Conservation (phyloP, 2,329 filamentous ascomycete species). For the Aspergillus unguis region DNA sequence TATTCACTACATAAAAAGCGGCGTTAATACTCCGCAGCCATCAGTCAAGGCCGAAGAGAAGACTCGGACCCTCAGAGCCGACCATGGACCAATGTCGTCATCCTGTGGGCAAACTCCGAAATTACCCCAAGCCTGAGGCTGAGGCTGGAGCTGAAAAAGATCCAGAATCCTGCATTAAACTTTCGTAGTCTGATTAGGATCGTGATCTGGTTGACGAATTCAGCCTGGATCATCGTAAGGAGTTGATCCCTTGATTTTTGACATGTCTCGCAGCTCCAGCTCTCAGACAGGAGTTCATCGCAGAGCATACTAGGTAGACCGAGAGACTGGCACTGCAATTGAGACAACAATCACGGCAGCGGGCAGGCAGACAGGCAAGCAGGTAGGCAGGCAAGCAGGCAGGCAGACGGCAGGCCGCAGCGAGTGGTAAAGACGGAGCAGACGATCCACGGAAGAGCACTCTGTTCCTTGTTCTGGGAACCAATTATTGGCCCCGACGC, state of each 20-base stretch:
- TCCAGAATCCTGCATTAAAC: slow-evolving; percentile 4
- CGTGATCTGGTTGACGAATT: slow-evolving; percentile 10
- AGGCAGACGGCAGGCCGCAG: slow-evolving; percentile 9
- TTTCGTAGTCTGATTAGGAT: not conserved
- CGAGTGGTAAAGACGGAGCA: slow-evolving; percentile 15
- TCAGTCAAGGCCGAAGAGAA: too few relatives aligned
- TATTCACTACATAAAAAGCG: too few relatives aligned
- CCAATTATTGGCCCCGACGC: slow-evolving; percentile 13
- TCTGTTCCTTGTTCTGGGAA: slow-evolving; percentile 20
- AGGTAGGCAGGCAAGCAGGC: slow-evolving; percentile 6
- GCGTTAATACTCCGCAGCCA: too few relatives aligned
- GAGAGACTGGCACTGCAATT: not conserved
- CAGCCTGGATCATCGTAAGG: slow-evolving; percentile 22
- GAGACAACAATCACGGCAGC: slow-evolving; percentile 9
- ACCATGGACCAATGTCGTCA: slow-evolving; percentile 14
- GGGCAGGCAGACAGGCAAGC: slow-evolving; percentile 3
- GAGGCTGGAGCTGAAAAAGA: slow-evolving; percentile 21
- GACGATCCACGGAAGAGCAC: slow-evolving; percentile 21
- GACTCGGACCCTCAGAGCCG: not conserved
- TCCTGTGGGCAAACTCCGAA: slow-evolving; percentile 3
- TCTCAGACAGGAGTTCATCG: too few relatives aligned
- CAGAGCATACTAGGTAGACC: too few relatives aligned
- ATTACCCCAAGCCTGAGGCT: slow-evolving; percentile 10
- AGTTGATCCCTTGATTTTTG: slow-evolving; percentile 10
- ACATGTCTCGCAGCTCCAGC: not conserved